Conservation (phyloP, 768 basidiomycete genomes). For the Suillus americanus region DNA sequence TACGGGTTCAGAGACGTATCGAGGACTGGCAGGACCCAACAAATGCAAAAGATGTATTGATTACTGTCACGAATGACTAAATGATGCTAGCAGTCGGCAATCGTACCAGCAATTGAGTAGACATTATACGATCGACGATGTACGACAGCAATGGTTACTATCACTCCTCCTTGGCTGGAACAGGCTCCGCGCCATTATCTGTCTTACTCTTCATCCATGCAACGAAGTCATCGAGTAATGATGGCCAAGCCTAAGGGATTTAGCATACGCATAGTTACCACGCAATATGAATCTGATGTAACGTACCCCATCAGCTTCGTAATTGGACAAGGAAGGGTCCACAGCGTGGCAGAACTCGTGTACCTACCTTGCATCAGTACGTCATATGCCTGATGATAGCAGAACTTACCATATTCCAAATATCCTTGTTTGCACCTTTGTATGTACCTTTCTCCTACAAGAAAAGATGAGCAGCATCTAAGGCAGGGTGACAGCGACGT, state of each 20-base stretch:
- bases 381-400: not conserved
- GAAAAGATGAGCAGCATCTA: not conserved
- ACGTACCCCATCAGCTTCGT: constrained; percentile 75
- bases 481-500: constrained; percentile 15
- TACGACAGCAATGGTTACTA: not conserved
- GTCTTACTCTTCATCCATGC: constrained; percentile 51
- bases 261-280: constrained; percentile 5
- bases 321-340: constrained; percentile 57
- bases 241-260: constrained; percentile 70
- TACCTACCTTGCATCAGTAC: constrained; percentile 44
- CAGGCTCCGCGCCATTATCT: constrained; percentile 2
- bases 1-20: not conserved
- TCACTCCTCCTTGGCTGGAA: constrained; percentile 6
- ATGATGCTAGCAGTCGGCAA: constrained; percentile 3
- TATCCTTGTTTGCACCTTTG: constrained; percentile 80
- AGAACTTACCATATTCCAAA: constrained; percentile 76
- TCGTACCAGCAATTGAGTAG: not conserved
- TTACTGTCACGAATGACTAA: constrained; percentile 3
- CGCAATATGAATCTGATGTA: not conserved
- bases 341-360: constrained; percentile 74
- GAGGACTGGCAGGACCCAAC: not conserved
- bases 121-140: not conserved
- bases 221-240: constrained; percentile 78
- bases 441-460: constrained; percentile 51
- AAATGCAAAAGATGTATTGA: constrained; percentile 5